Evolutionary conservation across 1,284 basidiomycete genomes (phyloP).

Genomic region (Trametes hirsuta): DNA sequence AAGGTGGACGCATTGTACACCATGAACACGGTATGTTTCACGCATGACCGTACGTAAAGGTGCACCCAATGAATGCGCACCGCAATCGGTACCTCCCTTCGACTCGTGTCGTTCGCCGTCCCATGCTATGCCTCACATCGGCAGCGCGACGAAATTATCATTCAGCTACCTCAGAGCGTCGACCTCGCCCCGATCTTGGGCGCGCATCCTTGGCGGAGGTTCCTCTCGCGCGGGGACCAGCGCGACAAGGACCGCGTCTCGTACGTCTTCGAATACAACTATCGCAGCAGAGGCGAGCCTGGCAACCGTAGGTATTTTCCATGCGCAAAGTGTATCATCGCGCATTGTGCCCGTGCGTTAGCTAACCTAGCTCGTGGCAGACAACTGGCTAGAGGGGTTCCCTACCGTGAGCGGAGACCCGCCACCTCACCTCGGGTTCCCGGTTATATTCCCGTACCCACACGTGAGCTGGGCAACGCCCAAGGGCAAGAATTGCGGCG

Average conservation of each 20-base stretch:
- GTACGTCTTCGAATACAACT: constrained; percentile 37
- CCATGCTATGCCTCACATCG: background rate
- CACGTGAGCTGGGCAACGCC: constrained; percentile 27
- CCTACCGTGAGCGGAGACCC: constrained; percentile 23
- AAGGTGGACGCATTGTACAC: constrained; percentile 24
- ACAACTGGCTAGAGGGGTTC: constrained; percentile 29
- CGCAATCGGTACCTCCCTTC: background rate
- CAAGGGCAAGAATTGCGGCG: constrained; percentile 20
- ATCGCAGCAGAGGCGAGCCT: constrained; percentile 33
- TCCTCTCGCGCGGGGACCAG: constrained; percentile 14
- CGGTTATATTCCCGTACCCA: constrained; percentile 32
- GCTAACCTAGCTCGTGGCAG: constrained; percentile 6
- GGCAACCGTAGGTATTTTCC: constrained; percentile 28
- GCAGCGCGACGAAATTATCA: constrained; percentile 34
- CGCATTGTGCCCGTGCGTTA: too few relatives aligned
- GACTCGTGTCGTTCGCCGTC: background rate
- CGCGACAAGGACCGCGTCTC: constrained; percentile 24
- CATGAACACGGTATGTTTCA: constrained; percentile 31
- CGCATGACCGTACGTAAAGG: background rate
- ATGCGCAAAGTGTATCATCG: too few relatives aligned
- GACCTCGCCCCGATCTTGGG: constrained; percentile 33
- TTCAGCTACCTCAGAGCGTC: constrained; percentile 27
- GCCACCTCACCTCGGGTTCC: constrained; percentile 21
- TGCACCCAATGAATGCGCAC: background rate
- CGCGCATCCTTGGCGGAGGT: constrained; percentile 31